Evolutionary conservation across 2,329 filamentous ascomycete species (phyloP).

Genomic region (Colletotrichum shisoi): DNA sequence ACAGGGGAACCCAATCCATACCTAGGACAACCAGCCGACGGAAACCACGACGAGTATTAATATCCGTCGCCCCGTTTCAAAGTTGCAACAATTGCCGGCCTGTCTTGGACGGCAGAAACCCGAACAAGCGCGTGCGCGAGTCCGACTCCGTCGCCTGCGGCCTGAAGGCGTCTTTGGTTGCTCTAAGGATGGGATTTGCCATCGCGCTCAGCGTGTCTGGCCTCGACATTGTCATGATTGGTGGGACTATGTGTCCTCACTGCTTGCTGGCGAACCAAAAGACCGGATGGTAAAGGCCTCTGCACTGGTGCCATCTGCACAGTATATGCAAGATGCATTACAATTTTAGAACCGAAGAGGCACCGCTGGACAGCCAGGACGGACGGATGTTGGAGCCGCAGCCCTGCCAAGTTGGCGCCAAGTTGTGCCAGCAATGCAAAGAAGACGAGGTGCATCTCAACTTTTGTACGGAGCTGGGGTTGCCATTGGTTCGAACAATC

Average conservation of each 20-base stretch:
- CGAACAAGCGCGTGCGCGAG: background rate
- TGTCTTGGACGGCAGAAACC: slow-evolving; percentile 9
- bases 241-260: slow-evolving; percentile 19
- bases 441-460: slow-evolving; percentile 37
- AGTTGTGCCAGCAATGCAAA: slow-evolving; percentile 33
- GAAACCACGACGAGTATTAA: background rate
- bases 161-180: slow-evolving; percentile 11
- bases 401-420: slow-evolving; percentile 31
- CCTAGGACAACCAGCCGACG: background rate
- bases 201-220: background rate
- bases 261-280: slow-evolving; percentile 27
- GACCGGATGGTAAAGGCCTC: slow-evolving; percentile 4
- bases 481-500: slow-evolving; percentile 21
- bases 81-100: slow-evolving; percentile 19
- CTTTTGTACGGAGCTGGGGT: slow-evolving; percentile 22
- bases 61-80: background rate
- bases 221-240: slow-evolving; percentile 21
- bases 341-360: slow-evolving; percentile 33
- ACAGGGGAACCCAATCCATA: background rate
- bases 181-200: slow-evolving; percentile 14
- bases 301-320: slow-evolving; percentile 24
- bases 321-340: slow-evolving; percentile 28
- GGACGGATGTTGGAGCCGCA: slow-evolving; percentile 33
- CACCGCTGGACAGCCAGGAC: slow-evolving; percentile 1
- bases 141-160: background rate